Base-by-base conservation (phyloP, 2,329 filamentous ascomycete species). In the Dothistroma septosporum region DNA sequence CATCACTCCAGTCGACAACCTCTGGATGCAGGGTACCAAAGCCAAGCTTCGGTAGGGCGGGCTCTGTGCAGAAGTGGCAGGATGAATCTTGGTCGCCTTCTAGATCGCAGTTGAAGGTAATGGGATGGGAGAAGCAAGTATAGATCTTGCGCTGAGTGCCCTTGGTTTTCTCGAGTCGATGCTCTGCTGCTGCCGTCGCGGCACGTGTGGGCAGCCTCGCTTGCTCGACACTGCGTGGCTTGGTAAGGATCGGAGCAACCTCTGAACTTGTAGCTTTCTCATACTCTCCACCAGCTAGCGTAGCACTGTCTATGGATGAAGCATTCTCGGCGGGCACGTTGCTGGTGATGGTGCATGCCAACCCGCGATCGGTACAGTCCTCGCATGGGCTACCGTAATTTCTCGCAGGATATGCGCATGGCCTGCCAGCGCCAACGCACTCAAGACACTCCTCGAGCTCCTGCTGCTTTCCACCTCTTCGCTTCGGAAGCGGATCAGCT, bases 11-110 rank as follows among this genome's bases (percentile, higher is more conserved):
- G 19, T 75, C 68, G 19, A 72, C 64, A 19, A 77, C 68, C 58
- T 72, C 65, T 12, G 65, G 57, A 31, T 66, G 58, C 35, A 59
- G 50, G 33, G 6, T 69, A 69, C 57, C 68, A 1, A 76, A 69
- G 8, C 78, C 76, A 9, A 75, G 61, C 16, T 79, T 65, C 2
- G 75, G 72, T 44, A 76, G 76, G 1, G 66, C 59, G 35, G 74
- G 69, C 41, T 73, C 68, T 4, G 64, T 57, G 62, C 78, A 81
- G 72, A 76, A 80, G 61, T 77, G 65, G 63, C 78, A 80, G 0
- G 71, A 66, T 1, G 62, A 50, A 1, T 57, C 28, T 28, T 22
- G 31, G 14, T 46, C 16, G 37, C 52, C 22, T 6, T 65, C 33
- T 12, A 14, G n/a, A 5, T 69, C 63, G 60, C 74, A 66, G 35